Base-by-base conservation (phyloP, 2,329 filamentous ascomycete species). In the Neopestalotiopsis sp. region DNA sequence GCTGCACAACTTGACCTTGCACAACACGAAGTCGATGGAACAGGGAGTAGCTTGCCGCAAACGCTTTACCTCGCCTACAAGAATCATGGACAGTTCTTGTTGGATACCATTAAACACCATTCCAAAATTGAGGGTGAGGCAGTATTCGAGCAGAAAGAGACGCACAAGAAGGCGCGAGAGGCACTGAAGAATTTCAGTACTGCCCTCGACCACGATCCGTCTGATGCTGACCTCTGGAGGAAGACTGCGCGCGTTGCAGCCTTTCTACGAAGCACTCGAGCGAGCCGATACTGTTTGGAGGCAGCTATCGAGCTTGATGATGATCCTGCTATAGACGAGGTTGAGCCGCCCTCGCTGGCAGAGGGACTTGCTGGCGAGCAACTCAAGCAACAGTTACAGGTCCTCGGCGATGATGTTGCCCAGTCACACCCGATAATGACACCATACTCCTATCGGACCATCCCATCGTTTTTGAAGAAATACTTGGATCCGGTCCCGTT, bases 41-140 rank as follows among this genome's bases (percentile, higher is more conserved):
- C 90, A 2, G 93, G 91, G 17, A 96, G 92, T 76, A 95, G 92
- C 63, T 84, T 98, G 10, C 91, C 94, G 0, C 95, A 98, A 76
- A 94, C 97, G 12, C 86, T 98, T 24, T 98, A 97, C 76, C 87
- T 99, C 7, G 93, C 95, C 1, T 94, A 97, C 84, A 99, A 98
- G 80, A 99, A 98, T 75, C 91, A 95, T 81, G 96, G 94, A 57
- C 94, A 98, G 76, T 98, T 97, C 77, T 84, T 92, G 69, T 84
- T 99, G n/a, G 95, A 99, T 78, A 84, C 82, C 69, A 88, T 92
- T 73, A 90, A 85, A 74, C 82, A 88, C 79, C 85, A 81, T 61
- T 78, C 83, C 12, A 82, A 81, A 38, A 71, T 73, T 2, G 69
- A 74, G 10, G 70, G 73, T 5, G 69, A 71, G 17, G 73, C 78